phyloP scores from a whole-genome alignment of 2,329 filamentous ascomycete genomes.

The Penicillium sp. region DNA sequence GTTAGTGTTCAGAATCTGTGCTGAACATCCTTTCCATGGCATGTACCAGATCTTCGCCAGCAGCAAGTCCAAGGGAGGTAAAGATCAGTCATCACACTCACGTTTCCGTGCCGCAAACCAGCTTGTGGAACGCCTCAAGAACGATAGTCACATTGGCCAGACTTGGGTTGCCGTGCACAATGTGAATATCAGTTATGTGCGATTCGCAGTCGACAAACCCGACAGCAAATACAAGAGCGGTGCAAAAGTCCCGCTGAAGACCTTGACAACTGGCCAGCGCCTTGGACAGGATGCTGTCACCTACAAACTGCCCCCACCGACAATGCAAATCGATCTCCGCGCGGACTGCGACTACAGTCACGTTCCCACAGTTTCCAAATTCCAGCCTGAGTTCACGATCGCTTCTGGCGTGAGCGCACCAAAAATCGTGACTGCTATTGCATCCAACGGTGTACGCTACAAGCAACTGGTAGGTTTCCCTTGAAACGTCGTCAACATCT shows the following conservation, averaged over 20 bases:
- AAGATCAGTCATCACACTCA: constrained; percentile 72
- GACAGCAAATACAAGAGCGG: constrained; percentile 67
- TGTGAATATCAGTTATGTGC: constrained; percentile 65
- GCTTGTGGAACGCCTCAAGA: constrained; percentile 62
- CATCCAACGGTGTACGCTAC: constrained; percentile 73
- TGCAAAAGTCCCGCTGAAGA: constrained; percentile 62
- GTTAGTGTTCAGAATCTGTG: constrained; percentile 79
- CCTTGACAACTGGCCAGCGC: constrained; percentile 61
- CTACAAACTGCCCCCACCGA: constrained; percentile 79
- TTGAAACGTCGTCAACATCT: no score
- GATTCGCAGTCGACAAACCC: constrained; percentile 46
- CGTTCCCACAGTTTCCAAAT: constrained; percentile 70
- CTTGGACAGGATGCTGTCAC: constrained; percentile 63
- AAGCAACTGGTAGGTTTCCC: constrained; percentile 69
- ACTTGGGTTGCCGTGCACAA: constrained; percentile 73
- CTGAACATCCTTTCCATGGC: constrained; percentile 91
- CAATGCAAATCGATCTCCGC: constrained; percentile 77
- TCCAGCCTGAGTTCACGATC: constrained; percentile 76
- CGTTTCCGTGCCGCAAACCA: constrained; percentile 71
- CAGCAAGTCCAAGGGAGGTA: constrained; percentile 63
- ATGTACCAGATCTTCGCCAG: constrained; percentile 96
- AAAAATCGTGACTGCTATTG: constrained; percentile 83
- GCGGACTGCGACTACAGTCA: constrained; percentile 71
- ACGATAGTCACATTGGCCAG: constrained; percentile 50
- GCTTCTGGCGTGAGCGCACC: constrained; percentile 88